A percentile compares a stretch with the other conserved stretches of the same genome.
Conservation (phyloP, 257 asterid species). For the Cordia subcordata region DNA sequence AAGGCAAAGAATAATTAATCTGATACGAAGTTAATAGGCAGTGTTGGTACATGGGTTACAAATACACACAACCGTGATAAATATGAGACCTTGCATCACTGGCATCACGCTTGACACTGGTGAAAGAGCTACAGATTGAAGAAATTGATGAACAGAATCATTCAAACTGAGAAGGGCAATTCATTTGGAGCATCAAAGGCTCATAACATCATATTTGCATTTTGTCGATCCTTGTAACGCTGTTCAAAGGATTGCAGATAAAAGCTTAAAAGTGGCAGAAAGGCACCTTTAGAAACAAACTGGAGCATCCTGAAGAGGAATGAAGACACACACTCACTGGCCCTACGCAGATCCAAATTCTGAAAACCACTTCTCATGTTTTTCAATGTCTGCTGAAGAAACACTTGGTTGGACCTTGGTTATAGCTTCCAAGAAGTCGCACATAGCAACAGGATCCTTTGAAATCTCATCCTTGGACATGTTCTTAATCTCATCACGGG, state of each 20-base stretch:
- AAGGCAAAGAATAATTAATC: too few species aligned
- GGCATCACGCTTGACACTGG: constrained; percentile 2
- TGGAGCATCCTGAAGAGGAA: not conserved
- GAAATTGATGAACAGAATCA: not conserved
- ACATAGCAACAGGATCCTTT: constrained; percentile 90
- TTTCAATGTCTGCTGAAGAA: constrained; percentile 86
- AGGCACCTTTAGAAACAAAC: not conserved
- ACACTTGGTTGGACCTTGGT: constrained; percentile 94
- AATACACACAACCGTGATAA: not conserved
- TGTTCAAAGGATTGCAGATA: not conserved
- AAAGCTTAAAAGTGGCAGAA: not conserved
- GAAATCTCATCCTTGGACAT: constrained; percentile 94
- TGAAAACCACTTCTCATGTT: constrained; percentile 89
- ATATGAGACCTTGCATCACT: not conserved
- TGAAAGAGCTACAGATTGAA: constrained; percentile 6
- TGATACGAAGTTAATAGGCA: not conserved
- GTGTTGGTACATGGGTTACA: not conserved
- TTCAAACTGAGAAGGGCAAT: not conserved
- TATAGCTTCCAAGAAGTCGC: constrained; percentile 85
- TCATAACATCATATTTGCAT: not conserved
- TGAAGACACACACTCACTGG: not conserved
- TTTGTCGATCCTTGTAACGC: not conserved
- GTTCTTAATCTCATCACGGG: constrained; percentile 75
- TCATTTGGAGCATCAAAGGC: not conserved
- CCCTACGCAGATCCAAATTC: constrained; percentile 86